Base-by-base conservation (phyloP, 2,329 filamentous ascomycete species). In the Fusarium circinatum region DNA sequence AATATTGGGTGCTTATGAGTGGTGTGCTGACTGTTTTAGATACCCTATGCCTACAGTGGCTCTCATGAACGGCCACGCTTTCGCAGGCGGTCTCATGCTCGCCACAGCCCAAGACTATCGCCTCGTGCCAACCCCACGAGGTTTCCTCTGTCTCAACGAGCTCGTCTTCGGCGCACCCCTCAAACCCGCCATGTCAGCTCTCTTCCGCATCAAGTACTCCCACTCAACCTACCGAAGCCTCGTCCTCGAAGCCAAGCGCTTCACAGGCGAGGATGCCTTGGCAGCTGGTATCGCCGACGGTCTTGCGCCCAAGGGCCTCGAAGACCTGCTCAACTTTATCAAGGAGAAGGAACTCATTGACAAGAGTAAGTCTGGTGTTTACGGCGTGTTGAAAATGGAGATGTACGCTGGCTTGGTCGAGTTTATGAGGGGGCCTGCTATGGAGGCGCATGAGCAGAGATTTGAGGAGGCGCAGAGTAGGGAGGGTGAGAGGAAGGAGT, bases 91-190 rank as follows among this genome's bases (percentile, higher is more conserved):
- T n/a, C 85, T 95, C 69, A 95, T 96, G 91, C 85, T 93, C 15
- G 89, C 93, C 66, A 93, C 94, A 89, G 90, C 93, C 83, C 93
- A 95, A 82, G 93, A 96, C 83, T 96, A 96, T 84, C 89, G 94
- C 34, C 86, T 96, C 75, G 93, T 94, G 84, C 92, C 92, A 78
- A 88, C 91, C 1, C 79, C 86, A 4, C 86, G 88, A 26, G 94
- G 94, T n/a, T 95, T 90, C 82, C 81, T 93, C 44, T 96, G 94
- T 82, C 84, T 96, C 75, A 96, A 96, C 82, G 94, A 96, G 84
- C 86, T 96, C 20, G 91, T 95, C 74, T 92, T 96, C 70, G 93
- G 94, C 58, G 91, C 92, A 3, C 89, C 92, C n/a, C 87, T 96
- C 41, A 89, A 91, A 74, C 87, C 93, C 6, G 87, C 93, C 67